Evolutionary conservation across 1,284 basidiomycete genomes (phyloP), one percentile per base, ranked within the genome.

Genomic region (Ustilago bromivora): DNA sequence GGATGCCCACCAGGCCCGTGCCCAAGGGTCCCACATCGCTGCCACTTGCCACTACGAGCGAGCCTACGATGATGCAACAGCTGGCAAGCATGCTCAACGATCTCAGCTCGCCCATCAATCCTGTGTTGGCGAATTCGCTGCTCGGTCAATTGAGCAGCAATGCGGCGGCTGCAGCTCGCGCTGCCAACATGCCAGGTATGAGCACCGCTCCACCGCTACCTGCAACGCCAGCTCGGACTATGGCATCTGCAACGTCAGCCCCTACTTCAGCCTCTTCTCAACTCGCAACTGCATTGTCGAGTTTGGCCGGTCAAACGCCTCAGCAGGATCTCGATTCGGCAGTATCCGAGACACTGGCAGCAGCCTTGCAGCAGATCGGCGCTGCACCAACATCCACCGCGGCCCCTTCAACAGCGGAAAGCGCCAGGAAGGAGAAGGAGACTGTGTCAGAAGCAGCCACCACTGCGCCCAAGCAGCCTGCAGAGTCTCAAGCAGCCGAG

Each of bases 281-380:
- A 38, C 66, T 76, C 38, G 74, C 71, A 6, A 75, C 80, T 6
- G 73, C 80, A 2, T 62, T 82, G 34, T 78, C 80, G 12, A 71
- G 58, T 36, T 41, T 70, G 1, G 31, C 71, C n/a, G 61, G 66
- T 31, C 55, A 66, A 31, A 19, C 58, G 41, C 55, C 74, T 13
- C 78, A 76, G 61, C 75, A 75, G 28, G 80, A 82, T 40, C 36
- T 82, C 31, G 80, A 82, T 38, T 79, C 78, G 59, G 80, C 80
- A 0, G 80, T 82, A 15, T 78, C 78, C 19, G 65, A 82, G 43
- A 82, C 80, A 23, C 61, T 82, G n/a, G 78, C 79, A 32, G 80
- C 80, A 0, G 80, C 80, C 1, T 68, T 82, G 57, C 76, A 82
- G 59, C 76, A 82, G 63, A 78, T 82, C 54, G 76, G 69, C 4